Evolutionary conservation across 2,329 filamentous ascomycete species (phyloP).

Genomic region (Magnaporthiopsis rhizophila): DNA sequence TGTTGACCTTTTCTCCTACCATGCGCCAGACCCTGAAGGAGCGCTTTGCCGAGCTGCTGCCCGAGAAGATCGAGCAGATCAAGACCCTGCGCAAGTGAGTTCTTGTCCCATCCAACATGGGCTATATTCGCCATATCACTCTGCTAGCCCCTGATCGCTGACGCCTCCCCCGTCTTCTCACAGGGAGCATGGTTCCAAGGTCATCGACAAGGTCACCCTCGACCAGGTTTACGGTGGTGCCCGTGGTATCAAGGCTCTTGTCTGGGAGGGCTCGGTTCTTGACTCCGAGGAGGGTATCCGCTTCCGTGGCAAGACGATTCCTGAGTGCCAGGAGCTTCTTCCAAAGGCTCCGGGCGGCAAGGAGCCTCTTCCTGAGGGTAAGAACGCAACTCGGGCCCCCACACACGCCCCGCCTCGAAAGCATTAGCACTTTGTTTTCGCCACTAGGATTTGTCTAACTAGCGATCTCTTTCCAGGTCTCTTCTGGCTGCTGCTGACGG

Average conservation of each 20-base stretch:
- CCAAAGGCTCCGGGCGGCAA: slow-evolving; percentile 95
- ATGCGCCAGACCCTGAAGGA: slow-evolving; percentile 80
- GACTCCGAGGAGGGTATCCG: slow-evolving; percentile 98
- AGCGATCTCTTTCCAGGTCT: slow-evolving; percentile 51
- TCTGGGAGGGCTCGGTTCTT: slow-evolving; percentile 98
- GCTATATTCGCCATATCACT: background rate
- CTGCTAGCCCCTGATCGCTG: slow-evolving; percentile 14
- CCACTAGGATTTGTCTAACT: background rate
- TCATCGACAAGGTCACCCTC: slow-evolving; percentile 94
- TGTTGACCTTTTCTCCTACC: background rate
- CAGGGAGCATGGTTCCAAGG: slow-evolving; percentile 91
- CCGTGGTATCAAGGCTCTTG: slow-evolving; percentile 95
- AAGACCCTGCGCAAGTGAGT: slow-evolving; percentile 94
- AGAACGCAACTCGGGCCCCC: slow-evolving; percentile 12
- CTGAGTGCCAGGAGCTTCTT: slow-evolving; percentile 95
- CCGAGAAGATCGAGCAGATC: slow-evolving; percentile 97
- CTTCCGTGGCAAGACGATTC: slow-evolving; percentile 98
- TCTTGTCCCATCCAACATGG: slow-evolving; percentile 10
- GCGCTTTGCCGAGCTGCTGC: slow-evolving; percentile 91
- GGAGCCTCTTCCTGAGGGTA: slow-evolving; percentile 93
- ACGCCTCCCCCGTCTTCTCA: slow-evolving; percentile 12
- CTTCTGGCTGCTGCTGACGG: slow-evolving; percentile 98
- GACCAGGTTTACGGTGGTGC: slow-evolving; percentile 99
- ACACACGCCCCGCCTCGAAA: background rate
- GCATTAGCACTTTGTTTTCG: background rate